Evolutionary conservation across 2,329 filamentous ascomycete species (phyloP).

Genomic region (Trichoderma brevicompactum): DNA sequence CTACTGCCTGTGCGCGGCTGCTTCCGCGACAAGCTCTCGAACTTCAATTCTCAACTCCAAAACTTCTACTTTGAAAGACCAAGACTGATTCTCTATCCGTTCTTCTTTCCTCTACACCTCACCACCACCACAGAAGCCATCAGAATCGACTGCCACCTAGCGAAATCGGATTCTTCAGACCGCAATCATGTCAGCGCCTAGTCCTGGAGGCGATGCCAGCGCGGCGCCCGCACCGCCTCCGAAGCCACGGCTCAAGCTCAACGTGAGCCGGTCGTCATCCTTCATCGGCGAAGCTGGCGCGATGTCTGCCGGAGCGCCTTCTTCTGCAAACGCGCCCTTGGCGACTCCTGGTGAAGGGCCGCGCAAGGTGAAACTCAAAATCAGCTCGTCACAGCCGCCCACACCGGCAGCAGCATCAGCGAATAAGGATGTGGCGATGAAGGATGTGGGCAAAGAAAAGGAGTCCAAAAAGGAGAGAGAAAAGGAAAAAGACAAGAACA

Average conservation of each 20-base stretch:
- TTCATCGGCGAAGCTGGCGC: constrained; percentile 40
- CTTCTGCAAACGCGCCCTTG: constrained; percentile 14
- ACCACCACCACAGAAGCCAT: background rate
- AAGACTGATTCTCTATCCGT: background rate
- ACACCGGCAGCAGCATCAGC: constrained; percentile 40
- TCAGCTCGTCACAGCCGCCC: constrained; percentile 46
- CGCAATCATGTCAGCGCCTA: constrained; percentile 39
- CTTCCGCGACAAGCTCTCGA: constrained; percentile 3
- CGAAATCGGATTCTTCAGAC: background rate
- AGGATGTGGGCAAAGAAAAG: constrained; percentile 23
- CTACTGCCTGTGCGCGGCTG: constrained; percentile 19
- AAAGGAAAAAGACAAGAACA: constrained; percentile 17
- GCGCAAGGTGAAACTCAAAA: constrained; percentile 50
- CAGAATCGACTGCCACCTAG: background rate
- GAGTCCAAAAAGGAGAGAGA: constrained; percentile 16
- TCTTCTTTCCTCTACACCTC: background rate
- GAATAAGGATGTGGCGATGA: constrained; percentile 6
- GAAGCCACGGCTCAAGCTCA: constrained; percentile 48
- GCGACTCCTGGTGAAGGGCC: constrained; percentile 40
- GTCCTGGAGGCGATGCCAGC: constrained; percentile 33
- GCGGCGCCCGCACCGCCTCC: constrained; percentile 37
- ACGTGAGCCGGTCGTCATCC: constrained; percentile 45
- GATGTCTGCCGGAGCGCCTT: constrained; percentile 29
- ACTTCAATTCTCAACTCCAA: background rate
- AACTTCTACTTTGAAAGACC: background rate